phyloP scores from a whole-genome alignment of 148 eudicot species.

The Rhododendron molle region DNA sequence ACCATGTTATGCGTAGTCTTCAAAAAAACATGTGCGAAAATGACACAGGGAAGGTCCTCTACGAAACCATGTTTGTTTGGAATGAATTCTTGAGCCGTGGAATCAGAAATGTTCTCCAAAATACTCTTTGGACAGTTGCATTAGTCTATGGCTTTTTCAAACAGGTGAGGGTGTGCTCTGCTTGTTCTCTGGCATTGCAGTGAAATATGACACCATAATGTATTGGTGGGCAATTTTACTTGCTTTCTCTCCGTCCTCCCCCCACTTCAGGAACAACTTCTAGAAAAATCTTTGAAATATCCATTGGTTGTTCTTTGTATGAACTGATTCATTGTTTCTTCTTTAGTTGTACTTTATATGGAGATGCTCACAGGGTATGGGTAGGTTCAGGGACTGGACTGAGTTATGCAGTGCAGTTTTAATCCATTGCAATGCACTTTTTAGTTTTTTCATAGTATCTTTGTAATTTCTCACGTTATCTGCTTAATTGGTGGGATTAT shows the following conservation, averaged over 20 bases:
- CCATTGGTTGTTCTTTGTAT: not conserved
- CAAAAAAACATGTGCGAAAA: conserved; percentile 64
- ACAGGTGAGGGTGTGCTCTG: conserved; percentile 47
- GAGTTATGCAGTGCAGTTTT: not conserved
- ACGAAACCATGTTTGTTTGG: conserved; percentile 95
- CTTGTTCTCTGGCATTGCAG: not conserved
- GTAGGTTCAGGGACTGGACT: not conserved
- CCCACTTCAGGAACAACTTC: not conserved
- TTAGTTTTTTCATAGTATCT: not conserved
- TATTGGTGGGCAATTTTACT: not conserved
- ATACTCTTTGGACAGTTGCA: conserved; percentile 86
- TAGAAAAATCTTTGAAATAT: not conserved
- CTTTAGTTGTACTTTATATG: not conserved
- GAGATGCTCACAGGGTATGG: not conserved
- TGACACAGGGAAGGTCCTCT: conserved; percentile 41
- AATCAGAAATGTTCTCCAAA: conserved; percentile 58
- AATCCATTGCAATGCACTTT: not conserved
- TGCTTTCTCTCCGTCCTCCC: not conserved
- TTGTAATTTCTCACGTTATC: not conserved
- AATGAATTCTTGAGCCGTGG: conserved; percentile 85
- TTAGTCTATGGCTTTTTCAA: conserved; percentile 83
- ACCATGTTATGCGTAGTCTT: conserved; percentile 84
- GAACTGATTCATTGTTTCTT: not conserved
- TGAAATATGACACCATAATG: not conserved
- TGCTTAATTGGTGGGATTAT: not conserved